A percentile compares a stretch with the other conserved stretches of the same genome.
Conservation (phyloP, 176 grass and related monocot species). For the Paspalum notatum region DNA sequence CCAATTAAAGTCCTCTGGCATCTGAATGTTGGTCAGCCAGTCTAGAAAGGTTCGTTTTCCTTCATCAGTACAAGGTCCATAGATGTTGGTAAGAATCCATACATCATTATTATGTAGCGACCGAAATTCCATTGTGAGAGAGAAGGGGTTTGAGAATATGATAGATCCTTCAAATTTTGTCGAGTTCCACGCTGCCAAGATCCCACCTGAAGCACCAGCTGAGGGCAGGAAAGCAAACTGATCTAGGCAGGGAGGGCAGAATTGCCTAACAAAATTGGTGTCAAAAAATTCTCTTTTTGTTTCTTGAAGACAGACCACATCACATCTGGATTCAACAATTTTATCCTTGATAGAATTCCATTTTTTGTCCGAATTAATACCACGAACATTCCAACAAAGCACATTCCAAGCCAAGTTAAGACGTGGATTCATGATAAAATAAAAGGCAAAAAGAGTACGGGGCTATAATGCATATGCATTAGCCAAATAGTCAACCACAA, state of each 20-base stretch:
- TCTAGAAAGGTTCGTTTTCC: accelerated
- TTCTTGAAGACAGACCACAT: not conserved
- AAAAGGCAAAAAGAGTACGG: too few relatives aligned
- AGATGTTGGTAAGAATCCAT: not conserved
- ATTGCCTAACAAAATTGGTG: not conserved
- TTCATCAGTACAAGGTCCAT: too few relatives aligned
- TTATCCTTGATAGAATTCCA: not conserved
- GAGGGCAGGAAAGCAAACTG: not conserved
- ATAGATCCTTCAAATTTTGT: too few relatives aligned
- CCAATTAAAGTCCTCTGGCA: not conserved
- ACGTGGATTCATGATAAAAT: too few relatives aligned
- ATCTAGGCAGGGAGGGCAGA: accelerated
- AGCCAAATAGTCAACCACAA: too few relatives aligned
- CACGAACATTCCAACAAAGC: not conserved
- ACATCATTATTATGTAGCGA: too few relatives aligned
- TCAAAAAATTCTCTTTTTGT: not conserved
- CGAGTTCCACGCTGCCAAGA: too few relatives aligned
- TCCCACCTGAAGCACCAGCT: too few relatives aligned
- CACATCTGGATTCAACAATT: not conserved
- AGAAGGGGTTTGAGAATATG: too few relatives aligned
- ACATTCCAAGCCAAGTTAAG: too few relatives aligned
- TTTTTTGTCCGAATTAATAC: not conserved
- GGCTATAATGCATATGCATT: too few relatives aligned
- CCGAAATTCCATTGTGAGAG: accelerated
- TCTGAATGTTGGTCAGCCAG: not conserved